Base-by-base conservation (phyloP, 371 early-diverging fungal genomes). In the Batrachochytrium dendrobatidis region DNA sequence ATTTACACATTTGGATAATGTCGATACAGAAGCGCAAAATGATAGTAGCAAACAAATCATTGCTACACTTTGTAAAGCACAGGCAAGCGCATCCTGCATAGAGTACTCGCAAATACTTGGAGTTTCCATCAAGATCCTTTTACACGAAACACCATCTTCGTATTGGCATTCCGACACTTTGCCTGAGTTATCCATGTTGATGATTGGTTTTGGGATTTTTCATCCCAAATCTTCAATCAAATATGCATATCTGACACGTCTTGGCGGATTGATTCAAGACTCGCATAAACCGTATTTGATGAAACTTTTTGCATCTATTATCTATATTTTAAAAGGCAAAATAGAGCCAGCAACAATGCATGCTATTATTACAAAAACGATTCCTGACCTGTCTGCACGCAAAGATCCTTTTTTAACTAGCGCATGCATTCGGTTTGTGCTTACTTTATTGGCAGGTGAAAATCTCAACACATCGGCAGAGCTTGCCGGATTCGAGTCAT, bases 341-440 rank as follows among this genome's bases (percentile, higher is more conserved):
- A 58, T 59, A 0, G n/a, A 53, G 6, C 35, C 59, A 20, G n/a
- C 28, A 12, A 51, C 56, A 34, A 44, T 46, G 32, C 15, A 53
- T 18, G 59, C 54, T 6, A 31, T 64, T 32, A 34, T 64, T 2
- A 52, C 54, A 1, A 26, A 35, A 1, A 32, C 34, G 18, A 29
- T 62, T 26, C 62, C 62, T 26, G 48, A 59, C 17, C 31, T 58
- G 0, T 34, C 52, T 17, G 34, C 26, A 3, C 29, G 34, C 49
- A 55, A 53, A 22, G 59, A 62, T 22, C 44, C 62, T 10, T 66
- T 57, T 48, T 52, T 62, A 17, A 60, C 62, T 0, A 53, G 59
- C 35, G 45, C 51, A 12, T 34, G 53, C 18, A 15, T 62, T 25
- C 32, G 53, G 34, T 33, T 62, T 45, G 49, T 49, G 3, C 54